Conservation (phyloP, 768 basidiomycete species). For the Termitomyces sp. region DNA sequence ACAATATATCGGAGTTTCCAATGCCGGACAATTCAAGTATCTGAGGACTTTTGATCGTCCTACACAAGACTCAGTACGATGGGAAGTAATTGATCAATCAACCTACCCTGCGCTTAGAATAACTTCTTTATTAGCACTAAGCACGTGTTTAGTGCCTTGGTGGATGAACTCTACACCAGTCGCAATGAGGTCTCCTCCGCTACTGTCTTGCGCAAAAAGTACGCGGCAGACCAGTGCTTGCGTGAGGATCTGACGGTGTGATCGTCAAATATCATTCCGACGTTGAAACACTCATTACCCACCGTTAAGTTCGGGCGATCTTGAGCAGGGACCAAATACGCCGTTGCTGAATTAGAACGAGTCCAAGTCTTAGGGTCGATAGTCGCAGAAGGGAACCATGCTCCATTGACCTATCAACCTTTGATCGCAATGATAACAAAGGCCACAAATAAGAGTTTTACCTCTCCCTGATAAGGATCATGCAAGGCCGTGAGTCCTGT, state of each 20-base stretch:
- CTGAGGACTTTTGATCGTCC: constrained; percentile 17
- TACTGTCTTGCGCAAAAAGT: constrained; percentile 16
- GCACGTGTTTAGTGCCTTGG: constrained; percentile 25
- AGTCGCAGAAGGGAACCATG: constrained; percentile 13
- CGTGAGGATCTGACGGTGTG: constrained; percentile 13
- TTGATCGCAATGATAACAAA: neutral
- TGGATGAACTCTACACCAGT: constrained; percentile 45
- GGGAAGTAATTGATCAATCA: neutral
- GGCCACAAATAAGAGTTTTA: constrained; percentile 5
- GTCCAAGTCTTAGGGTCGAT: constrained; percentile 25
- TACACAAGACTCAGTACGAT: neutral
- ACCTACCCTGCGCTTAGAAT: constrained; percentile 42
- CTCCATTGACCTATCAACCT: constrained; percentile 20
- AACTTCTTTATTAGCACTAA: constrained; percentile 46
- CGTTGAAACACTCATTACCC: constrained; percentile 8
- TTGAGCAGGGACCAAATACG: constrained; percentile 15
- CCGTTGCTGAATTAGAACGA: constrained; percentile 28
- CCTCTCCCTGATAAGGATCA: constrained; percentile 30
- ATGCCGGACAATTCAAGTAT: constrained; percentile 21
- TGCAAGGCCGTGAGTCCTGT: constrained; percentile 21
- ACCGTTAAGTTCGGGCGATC: constrained; percentile 11
- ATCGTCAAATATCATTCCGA: neutral
- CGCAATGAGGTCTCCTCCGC: constrained; percentile 28
- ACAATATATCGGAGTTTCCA: constrained; percentile 8
- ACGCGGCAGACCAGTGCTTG: constrained; percentile 25